Conservation (phyloP, 1,284 basidiomycete species). For the Boletus mariae region DNA sequence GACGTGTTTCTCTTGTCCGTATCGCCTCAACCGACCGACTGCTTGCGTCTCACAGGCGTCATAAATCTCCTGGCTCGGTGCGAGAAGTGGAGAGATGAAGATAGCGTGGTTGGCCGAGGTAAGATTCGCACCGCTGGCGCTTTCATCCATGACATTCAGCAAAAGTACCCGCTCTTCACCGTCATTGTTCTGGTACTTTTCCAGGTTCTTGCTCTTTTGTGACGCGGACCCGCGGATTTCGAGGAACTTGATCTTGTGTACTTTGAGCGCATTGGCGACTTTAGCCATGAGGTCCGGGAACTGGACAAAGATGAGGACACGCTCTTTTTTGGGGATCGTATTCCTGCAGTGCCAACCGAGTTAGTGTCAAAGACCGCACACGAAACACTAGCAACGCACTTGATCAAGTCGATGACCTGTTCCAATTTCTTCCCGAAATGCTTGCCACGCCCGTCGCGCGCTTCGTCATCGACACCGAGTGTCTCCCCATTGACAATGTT, state of each 20-base stretch:
- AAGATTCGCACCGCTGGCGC: constrained; percentile 88
- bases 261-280: constrained; percentile 76
- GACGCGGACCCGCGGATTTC: constrained; percentile 81
- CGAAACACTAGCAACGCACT: constrained; percentile 44
- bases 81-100: constrained; percentile 87
- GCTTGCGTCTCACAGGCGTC: constrained; percentile 87
- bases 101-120: constrained; percentile 94
- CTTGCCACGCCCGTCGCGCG: constrained; percentile 66
- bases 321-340: constrained; percentile 69
- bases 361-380: constrained; percentile 4
- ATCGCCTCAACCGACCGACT: constrained; percentile 83
- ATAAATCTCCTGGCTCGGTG: constrained; percentile 77
- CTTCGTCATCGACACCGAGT: constrained; percentile 79
- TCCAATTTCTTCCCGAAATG: constrained; percentile 90
- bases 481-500: constrained; percentile 83
- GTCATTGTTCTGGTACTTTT: constrained; percentile 77
- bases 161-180: constrained; percentile 78
- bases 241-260: constrained; percentile 72
- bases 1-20: constrained; percentile 80
- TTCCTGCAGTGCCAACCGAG: constrained; percentile 43
- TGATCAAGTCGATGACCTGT: constrained; percentile 78
- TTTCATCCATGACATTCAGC: constrained; percentile 90
- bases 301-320: constrained; percentile 89
- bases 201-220: constrained; percentile 75
- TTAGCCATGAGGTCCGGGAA: constrained; percentile 92